Base-by-base conservation (phyloP, 2,329 filamentous ascomycete genomes). In the Paraconiothyrium brasiliense region DNA sequence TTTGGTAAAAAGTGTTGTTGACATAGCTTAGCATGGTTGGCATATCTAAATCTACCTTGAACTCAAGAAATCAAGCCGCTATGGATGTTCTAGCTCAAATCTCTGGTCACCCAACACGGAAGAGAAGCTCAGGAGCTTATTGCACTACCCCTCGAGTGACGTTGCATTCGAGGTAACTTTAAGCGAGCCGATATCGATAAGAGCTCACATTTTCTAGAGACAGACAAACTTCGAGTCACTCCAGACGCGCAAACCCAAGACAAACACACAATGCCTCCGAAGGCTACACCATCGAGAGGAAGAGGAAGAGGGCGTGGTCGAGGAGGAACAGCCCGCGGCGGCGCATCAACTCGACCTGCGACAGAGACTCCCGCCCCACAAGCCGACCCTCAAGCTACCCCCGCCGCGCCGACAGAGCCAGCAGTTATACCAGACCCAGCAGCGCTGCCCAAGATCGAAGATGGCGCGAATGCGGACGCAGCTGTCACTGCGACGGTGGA, bases 161-260 rank as follows among this genome's bases (percentile, higher is more conserved):
- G 73, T 76, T 71, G 52, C 48, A 47, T 44, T 57, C 22, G 54
- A 48, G 52, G 52, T 39, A 55, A 34, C 14, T 46, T 22, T 55
- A 55, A 55, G 52, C 52, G 52, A 55, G n/a, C 62, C 64, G 62
- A 52, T 75, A 75, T 76, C 75, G 75, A 76, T 76, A 76, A 72
- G 68, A 49, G 52, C 54, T 59, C 35, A 49, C 60, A 60, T 30
- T 60, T 54, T 59, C 13, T 9, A 37, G 24, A 44, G 14, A 58
- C 4, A 37, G 10, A 3, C 6, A 56, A 37, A 24, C 32, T 57
- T 49, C 34, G 44, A 54, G 43, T 49, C 51, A 54, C 32, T 37
- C n/a, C 51, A 30, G 20, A 27, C 52, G 22, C 32, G 51, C 14
- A 48, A 20, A 48, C 50, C 39, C 20, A 57, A 63, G 27, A 10